Percentiles rank a stretch among this genome's conserved stretches.
phyloP scores from a whole-genome alignment of 2,329 filamentous ascomycete genomes.

The Clonostachys rosea region DNA sequence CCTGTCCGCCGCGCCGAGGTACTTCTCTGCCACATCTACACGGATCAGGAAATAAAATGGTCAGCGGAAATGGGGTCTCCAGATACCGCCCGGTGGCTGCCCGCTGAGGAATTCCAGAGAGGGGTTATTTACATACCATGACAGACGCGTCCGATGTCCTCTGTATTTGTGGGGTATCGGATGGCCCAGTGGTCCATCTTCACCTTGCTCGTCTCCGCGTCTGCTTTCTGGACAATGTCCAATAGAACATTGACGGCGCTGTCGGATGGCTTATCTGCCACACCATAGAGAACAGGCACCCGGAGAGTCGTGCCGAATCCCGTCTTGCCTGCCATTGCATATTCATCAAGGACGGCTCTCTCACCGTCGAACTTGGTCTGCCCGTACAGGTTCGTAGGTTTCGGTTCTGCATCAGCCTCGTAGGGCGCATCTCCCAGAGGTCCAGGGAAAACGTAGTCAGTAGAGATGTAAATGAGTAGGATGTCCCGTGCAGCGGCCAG shows the following conservation, averaged over 20 bases:
- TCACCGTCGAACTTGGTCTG: conserved; percentile 59
- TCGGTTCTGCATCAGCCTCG: conserved; percentile 54
- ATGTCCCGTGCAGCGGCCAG: conserved; percentile 58
- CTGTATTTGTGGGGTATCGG: conserved; percentile 83
- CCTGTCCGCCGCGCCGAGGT: conserved; percentile 45
- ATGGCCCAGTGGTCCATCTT: conserved; percentile 85
- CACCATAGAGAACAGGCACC: conserved; percentile 81
- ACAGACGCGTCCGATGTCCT: conserved; percentile 78
- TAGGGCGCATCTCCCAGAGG: conserved; percentile 80
- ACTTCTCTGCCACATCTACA: conserved; percentile 66
- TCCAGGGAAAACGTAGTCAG: conserved; percentile 77
- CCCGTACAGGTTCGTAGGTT: conserved; percentile 73
- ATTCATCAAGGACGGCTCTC: conserved; percentile 61
- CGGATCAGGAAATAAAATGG: not conserved
- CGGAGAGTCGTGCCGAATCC: conserved; percentile 66
- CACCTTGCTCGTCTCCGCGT: conserved; percentile 56
- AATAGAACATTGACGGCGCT: conserved; percentile 81
- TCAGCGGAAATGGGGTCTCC: not conserved
- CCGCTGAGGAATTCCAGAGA: not conserved
- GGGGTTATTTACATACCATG: conserved; percentile 41
- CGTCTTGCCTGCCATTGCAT: conserved; percentile 35
- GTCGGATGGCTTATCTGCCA: conserved; percentile 65
- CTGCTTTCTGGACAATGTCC: conserved; percentile 70
- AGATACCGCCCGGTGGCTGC: not conserved
- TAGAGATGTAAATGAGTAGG: conserved; percentile 74